Percentiles rank a stretch among this genome's conserved stretches.
These are phyloP conservation scores for Syzygium malaccense DNA, from an alignment of 441 rosid genomes.

Conservation along the genomic window DNA sequence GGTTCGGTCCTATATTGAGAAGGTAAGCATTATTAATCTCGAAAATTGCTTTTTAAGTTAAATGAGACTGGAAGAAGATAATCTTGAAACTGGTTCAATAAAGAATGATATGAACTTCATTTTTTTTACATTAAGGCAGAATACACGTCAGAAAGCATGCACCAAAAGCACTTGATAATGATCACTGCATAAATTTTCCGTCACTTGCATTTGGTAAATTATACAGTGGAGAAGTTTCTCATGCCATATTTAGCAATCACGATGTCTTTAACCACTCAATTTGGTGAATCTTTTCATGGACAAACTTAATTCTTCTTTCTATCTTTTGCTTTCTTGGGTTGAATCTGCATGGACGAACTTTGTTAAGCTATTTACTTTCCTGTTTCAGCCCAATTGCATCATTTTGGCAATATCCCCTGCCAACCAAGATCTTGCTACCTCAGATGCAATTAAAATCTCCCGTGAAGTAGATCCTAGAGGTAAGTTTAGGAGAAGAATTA, in stretches of 20 bases:
- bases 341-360: background rate
- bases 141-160: background rate
- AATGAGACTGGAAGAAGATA: background rate
- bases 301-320: background rate
- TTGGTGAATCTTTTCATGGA: background rate
- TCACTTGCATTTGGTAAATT: background rate
- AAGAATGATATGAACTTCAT: background rate
- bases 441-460: slow-evolving; percentile 88
- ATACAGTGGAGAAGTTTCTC: background rate
- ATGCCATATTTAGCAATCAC: background rate
- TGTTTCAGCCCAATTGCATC: slow-evolving; percentile 81
- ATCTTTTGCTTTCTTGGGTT: background rate
- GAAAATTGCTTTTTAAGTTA: background rate
- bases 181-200: background rate
- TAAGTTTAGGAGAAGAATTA: slow-evolving; percentile 1
- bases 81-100: background rate
- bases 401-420: slow-evolving; percentile 94
- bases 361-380: background rate
- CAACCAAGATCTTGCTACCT: slow-evolving; percentile 96
- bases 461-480: slow-evolving; percentile 96
- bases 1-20: slow-evolving; percentile 81
- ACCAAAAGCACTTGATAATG: background rate
- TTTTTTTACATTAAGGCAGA: background rate
- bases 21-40: slow-evolving; percentile 38
- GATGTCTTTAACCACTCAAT: background rate